Conservation (phyloP, 805 yeast species). For the Metschnikowia drakensbergensis region DNA sequence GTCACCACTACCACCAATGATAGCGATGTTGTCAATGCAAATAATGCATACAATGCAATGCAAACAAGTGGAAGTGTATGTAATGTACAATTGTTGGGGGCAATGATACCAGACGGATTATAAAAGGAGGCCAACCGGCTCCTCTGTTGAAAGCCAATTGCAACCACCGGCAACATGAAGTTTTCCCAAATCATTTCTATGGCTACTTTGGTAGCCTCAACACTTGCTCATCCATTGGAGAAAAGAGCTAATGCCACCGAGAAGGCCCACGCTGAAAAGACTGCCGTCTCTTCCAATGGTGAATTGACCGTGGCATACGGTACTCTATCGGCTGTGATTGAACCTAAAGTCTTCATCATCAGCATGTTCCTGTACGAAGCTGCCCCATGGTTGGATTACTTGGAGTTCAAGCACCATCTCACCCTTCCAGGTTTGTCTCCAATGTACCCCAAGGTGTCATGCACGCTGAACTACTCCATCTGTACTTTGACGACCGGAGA, state of each 20-base stretch:
- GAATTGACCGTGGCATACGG: slow-evolving; percentile 24
- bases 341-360: slow-evolving; percentile 54
- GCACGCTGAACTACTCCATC: slow-evolving; percentile 48
- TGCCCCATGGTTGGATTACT: slow-evolving; percentile 48
- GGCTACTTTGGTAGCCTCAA: slow-evolving; percentile 15
- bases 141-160: background rate
- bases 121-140: too few relatives aligned
- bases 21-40: background rate
- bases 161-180: slow-evolving; percentile 15
- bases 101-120: background rate
- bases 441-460: slow-evolving; percentile 52
- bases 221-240: slow-evolving; percentile 17
- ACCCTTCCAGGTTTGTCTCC: slow-evolving; percentile 67
- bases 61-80: background rate
- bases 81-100: background rate
- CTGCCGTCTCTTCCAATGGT: slow-evolving; percentile 12
- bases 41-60: background rate
- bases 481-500: slow-evolving; percentile 69
- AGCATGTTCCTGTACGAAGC: slow-evolving; percentile 54
- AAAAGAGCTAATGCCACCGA: slow-evolving; percentile 12
- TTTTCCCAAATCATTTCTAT: slow-evolving; percentile 15
- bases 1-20: background rate
- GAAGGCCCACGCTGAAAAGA: background rate
- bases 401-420: slow-evolving; percentile 50
- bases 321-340: slow-evolving; percentile 33